A percentile compares a stretch with the other conserved stretches of the same genome.
These are phyloP conservation scores for Trichosporon ovoides DNA, from an alignment of 1,284 basidiomycete species.

Conservation along the genomic window DNA sequence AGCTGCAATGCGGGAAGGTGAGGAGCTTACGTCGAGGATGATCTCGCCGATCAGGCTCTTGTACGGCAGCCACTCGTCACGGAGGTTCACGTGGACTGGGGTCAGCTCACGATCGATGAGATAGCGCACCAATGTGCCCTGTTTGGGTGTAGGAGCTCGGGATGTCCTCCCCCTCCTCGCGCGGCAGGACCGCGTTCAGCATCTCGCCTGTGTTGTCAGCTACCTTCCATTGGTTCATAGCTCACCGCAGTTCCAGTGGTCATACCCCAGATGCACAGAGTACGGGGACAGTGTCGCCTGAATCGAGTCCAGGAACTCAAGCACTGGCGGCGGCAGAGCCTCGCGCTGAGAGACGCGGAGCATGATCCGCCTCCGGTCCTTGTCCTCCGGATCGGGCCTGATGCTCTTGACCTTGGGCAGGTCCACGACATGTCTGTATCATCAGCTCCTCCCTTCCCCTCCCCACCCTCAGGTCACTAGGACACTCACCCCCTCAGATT, in stretches of 20 bases:
- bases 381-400: constrained; percentile 53
- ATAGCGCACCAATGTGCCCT: constrained; percentile 75
- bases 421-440: constrained; percentile 58
- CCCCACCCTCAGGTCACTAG: constrained; percentile 9
- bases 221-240: neutral
- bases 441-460: no score
- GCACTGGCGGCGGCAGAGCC: constrained; percentile 58
- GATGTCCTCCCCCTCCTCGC: constrained; percentile 66
- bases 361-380: constrained; percentile 57
- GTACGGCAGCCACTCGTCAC: constrained; percentile 84
- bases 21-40: constrained; percentile 69
- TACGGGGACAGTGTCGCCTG: constrained; percentile 58
- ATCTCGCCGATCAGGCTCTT: constrained; percentile 86
- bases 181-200: constrained; percentile 69
- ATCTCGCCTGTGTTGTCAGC: constrained; percentile 63
- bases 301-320: constrained; percentile 56
- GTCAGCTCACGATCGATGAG: neutral
- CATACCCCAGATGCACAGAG: constrained; percentile 64
- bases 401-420: constrained; percentile 63
- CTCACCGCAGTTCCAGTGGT: constrained; percentile 77
- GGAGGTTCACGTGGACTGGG: constrained; percentile 75
- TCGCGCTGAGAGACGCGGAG: constrained; percentile 59
- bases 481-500: constrained; percentile 59
- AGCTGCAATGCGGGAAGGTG: neutral
- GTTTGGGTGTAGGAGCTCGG: constrained; percentile 82